Base-by-base conservation (phyloP, 2,329 filamentous ascomycete species). In the Conoideocrella luteorostrata region DNA sequence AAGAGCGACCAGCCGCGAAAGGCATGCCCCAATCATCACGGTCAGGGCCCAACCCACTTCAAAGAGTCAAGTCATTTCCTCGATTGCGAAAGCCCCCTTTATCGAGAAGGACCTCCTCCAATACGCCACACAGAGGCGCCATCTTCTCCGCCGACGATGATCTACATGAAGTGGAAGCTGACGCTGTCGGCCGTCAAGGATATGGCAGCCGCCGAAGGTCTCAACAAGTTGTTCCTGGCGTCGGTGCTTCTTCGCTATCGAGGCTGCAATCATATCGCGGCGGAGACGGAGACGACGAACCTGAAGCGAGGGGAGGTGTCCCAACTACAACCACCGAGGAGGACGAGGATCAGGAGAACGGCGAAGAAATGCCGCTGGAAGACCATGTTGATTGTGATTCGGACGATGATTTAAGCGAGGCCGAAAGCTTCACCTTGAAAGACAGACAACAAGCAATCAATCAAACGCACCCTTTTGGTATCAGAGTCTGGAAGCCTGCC, bases 381-480 rank as follows among this genome's bases (percentile, higher is more conserved):
- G 72, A 72, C 12, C 70, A 70, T 17, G 65, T 70, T 10, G 77
- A 78, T 37, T 78, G 77, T 33, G 80, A 84, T 9, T 85, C 86
- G 17, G 83, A 86, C 24, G 81, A 70, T 46, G 81, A 86, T 47
- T 58, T 90, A 41, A 96, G 91, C 63, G 93, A 97, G 55, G 86
- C 93, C 1, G 93, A 96, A 67, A 97, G 91, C 69, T 98, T 98
- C 62, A 98, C 93, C 0, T 77, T 98, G 55, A 95, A 94, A 64
- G 93, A 98, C 64, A 82, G 93, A 44, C 93, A 98, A 66, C 83
- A 95, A 62, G 93, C 93, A 52, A 98, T 98, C 72, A 98, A 98
- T 67, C 85, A 95, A 63, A 98, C 93, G 1, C 93, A 98, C 72
- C 93, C 93, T 1, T 98, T 98, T 57, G 93, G 93, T 72, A 97